Evolutionary conservation across 1,284 basidiomycete genomes (phyloP), one percentile per base, ranked within the genome.

Genomic region (Ganoderma lingzhi): DNA sequence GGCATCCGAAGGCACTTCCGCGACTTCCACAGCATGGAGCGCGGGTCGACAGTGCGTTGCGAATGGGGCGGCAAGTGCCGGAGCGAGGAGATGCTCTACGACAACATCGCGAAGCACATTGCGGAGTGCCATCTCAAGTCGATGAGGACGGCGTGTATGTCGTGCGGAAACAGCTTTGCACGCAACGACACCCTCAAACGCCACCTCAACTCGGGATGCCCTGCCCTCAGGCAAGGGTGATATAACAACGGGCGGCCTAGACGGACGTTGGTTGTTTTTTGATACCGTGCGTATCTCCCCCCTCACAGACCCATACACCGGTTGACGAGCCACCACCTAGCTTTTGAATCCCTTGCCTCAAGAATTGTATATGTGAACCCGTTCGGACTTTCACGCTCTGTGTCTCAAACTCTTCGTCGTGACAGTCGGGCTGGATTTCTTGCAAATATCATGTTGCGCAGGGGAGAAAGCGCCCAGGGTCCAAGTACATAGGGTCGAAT

Each of bases 31-130:
- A 3, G 2, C 68, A 5, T 37, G 56, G 1, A 45, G 39, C 45
- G 62, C 41, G 64, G 69, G 30, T 44, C 32, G 2, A n/a, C 8
- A 14, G 19, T 68, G 4, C 32, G n/a, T 14, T 73, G 72, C 65
- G 14, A 17, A 9, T 73, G 72, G 72, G 70, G 64, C 12, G 14
- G 17, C 10, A 30, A 6, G 14, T 73, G 72, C 55, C 62, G 63
- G 17, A 61, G 70, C 55, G 72, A 73, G 35, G 32, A 32, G 14
- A 73, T 73, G 72, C 68, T 71, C 35, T 71, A 67, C 64, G 72
- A 73, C 44, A 73, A 73, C 66, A 64, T 73, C n/a, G 62, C 70
- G 35, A 73, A 73, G 63, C 72, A 73, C 58, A 69, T 73, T 63
- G 70, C 72, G 15, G 70, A 71, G 37, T 69, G 65, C 37, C 72